Evolutionary conservation across 805 yeast genomes (phyloP).

Genomic region (Debaryomyces prosopidis): DNA sequence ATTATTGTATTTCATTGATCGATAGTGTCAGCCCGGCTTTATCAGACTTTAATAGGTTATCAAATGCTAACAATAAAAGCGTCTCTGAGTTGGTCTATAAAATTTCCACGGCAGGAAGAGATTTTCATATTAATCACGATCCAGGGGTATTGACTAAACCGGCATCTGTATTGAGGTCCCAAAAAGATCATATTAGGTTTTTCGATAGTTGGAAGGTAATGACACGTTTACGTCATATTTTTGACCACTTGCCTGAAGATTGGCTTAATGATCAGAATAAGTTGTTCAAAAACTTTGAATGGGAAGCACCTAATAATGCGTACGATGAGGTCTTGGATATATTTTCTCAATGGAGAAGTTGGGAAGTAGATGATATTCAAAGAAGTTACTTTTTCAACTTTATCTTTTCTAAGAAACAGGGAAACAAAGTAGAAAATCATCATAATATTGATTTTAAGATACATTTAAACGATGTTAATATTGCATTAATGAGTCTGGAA

Average conservation of each 20-base stretch:
- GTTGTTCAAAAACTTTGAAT: constrained; percentile 26
- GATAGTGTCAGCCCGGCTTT: constrained; percentile 15
- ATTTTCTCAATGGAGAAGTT: constrained; percentile 81
- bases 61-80: constrained; percentile 9
- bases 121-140: constrained; percentile 65
- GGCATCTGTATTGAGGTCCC: constrained; percentile 72
- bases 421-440: neutral
- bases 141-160: constrained; percentile 91
- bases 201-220: constrained; percentile 87
- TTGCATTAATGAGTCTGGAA: neutral
- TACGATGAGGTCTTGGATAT: constrained; percentile 53
- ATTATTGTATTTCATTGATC: constrained; percentile 13
- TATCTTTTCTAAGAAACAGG: constrained; percentile 8
- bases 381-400: constrained; percentile 18
- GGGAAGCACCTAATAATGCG: constrained; percentile 54
- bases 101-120: constrained; percentile 39
- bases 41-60: constrained; percentile 14
- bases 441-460: neutral
- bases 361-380: constrained; percentile 66
- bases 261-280: constrained; percentile 45
- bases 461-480: neutral
- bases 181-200: constrained; percentile 71
- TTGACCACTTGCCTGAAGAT: constrained; percentile 53
- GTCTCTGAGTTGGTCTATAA: constrained; percentile 43
- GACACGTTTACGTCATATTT: constrained; percentile 74